Base-by-base conservation (phyloP, 768 basidiomycete genomes). In the Xerocomellus amylosporus region DNA sequence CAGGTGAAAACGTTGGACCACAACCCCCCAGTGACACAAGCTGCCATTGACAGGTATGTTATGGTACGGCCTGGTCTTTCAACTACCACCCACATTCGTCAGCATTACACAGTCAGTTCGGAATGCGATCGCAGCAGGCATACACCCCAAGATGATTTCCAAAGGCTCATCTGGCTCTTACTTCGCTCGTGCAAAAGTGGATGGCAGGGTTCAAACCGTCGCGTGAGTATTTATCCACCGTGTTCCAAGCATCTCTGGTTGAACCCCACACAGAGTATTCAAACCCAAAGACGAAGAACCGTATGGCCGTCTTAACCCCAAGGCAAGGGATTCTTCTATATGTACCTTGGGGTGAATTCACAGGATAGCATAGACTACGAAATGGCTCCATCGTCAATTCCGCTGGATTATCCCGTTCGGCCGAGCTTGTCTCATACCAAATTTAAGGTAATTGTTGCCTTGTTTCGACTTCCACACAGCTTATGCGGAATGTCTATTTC, bases 251-350 rank as follows among this genome's bases (percentile, higher is more conserved):
- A n/a, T 17, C 2, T 28, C 30, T 47, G 14, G 38, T 38, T 47
- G 52, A 71, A 22, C 38, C 6, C 40, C 31, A 8, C 2, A 9
- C 36, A 93, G 88, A 6, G 89, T 95, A 4, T 95, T 96, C 72
- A 95, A 95, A 68, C 93, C 93, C 2, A 93, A 93, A 68, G 88
- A 91, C 55, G 89, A 91, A 66, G 90, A 93, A 61, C 92, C 92
- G 1, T 95, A 94, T 66, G 92, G 92, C 24, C 77, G 84, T 38
- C 76, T 93, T 19, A 94, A 94, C 68, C 92, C 92, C 1, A 95
- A 95, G 79, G 87, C 84, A 46, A 45, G 67, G 44, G 8, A 10
- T 30, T 39, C 13, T 9, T 13, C 22, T n/a, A n/a, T n/a, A n/a
- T n/a, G n/a, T n/a, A n/a, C n/a, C n/a, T n/a, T n/a, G n/a, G n/a